phyloP scores from a whole-genome alignment of 345 rosid genomes.

The Populus davidiana region DNA sequence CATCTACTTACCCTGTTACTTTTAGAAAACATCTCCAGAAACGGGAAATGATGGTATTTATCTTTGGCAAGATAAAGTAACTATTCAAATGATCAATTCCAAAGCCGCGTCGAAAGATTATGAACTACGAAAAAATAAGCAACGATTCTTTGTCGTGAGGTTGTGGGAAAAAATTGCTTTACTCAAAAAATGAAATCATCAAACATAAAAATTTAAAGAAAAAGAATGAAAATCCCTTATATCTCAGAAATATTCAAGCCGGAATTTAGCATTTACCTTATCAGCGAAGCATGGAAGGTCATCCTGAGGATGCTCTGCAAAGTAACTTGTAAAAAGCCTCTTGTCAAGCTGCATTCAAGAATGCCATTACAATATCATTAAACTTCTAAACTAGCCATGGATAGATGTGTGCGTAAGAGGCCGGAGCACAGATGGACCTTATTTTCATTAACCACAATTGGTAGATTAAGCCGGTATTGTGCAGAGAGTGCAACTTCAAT shows the following conservation, averaged over 20 bases:
- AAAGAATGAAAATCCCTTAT: too few relatives aligned
- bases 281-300: slow-evolving; percentile 67
- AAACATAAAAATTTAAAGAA: too few relatives aligned
- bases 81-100: slow-evolving; percentile 62
- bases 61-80: slow-evolving; percentile 51
- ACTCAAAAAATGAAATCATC: too few relatives aligned
- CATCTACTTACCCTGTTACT: slow-evolving; percentile 48
- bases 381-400: not conserved
- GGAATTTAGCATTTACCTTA: slow-evolving; percentile 39
- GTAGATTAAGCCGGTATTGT: slow-evolving; percentile 75
- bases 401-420: too few relatives aligned
- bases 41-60: slow-evolving; percentile 52
- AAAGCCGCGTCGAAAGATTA: slow-evolving; percentile 74
- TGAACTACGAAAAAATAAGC: slow-evolving; percentile 35
- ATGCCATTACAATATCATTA: not conserved
- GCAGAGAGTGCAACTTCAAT: slow-evolving; percentile 62
- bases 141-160: not conserved
- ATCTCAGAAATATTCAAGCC: too few relatives aligned
- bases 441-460: slow-evolving; percentile 60
- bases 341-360: slow-evolving; percentile 58
- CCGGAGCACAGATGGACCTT: slow-evolving; percentile 39
- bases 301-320: slow-evolving; percentile 50
- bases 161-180: too few relatives aligned
- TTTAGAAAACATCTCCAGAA: slow-evolving; percentile 50
- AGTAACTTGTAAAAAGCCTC: slow-evolving; percentile 50